Evolutionary conservation across 192 early-diverging fungal species (phyloP), one percentile per base, ranked within the genome.

Genomic region (Umbelopsis sp.): DNA sequence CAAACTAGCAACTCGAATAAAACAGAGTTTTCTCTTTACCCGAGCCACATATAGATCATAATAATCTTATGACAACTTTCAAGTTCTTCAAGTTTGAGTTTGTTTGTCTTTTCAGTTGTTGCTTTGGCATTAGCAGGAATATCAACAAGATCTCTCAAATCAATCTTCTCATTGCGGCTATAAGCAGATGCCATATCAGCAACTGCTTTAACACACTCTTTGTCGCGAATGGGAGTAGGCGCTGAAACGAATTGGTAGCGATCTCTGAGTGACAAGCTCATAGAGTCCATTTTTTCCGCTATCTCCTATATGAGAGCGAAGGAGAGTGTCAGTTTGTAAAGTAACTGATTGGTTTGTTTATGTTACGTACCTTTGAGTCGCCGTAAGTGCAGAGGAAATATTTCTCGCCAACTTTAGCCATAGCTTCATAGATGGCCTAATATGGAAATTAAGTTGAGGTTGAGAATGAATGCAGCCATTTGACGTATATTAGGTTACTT

Each of bases 21-120:
- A 37, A 67, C 21, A 30, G 10, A 41, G 70, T 23, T 44, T 44
- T 52, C 41, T 35, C 18, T 41, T 35, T 88, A 89, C 81, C 84
- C 78, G 70, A 98, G 79, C 97, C 97, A 98, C 67, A 95, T 82
- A 70, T 97, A 98, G 22, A 94, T 61, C 71, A 93, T 92, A 25
- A 96, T 88, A 1, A 81, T 69, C 49, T 89, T 85, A 77, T 98
- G 97, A 58, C 74, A 69, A n/a, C 71, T 77, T 79, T 98, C 97
- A 2, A 97, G 71, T 0, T 71, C 53, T 13, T 71, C 44, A 21
- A 91, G 78, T 18, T 61, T 69, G 23, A 44, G 4, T 49, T 20
- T 86, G 80, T 12, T 74, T 65, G 9, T 46, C 2, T 11, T 25
- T 33, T 23, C 55, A 7, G 2, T 68, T 23, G 85, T 77, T 9